A percentile compares a stretch with the other conserved stretches of the same genome.
Conservation (phyloP, 805 yeast genomes). For the Wickerhamiella alocasiicola region DNA sequence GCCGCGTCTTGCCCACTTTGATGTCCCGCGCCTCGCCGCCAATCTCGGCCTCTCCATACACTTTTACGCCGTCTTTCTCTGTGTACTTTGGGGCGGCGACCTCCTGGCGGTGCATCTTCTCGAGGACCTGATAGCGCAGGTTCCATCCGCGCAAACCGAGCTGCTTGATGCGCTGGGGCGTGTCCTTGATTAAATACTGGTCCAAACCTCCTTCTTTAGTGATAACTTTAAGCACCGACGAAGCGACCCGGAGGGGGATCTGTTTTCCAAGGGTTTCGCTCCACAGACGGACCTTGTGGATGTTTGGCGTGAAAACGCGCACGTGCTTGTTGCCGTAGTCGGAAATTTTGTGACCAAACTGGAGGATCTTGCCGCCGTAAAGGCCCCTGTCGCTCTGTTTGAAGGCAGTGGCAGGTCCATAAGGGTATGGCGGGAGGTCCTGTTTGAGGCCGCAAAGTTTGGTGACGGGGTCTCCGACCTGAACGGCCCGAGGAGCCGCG, state of each 20-base stretch:
- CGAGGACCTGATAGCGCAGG: conserved; percentile 62
- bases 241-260: conserved; percentile 50
- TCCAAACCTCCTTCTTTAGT: conserved; percentile 94
- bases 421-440: conserved; percentile 55
- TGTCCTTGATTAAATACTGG: conserved; percentile 73
- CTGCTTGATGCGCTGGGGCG: conserved; percentile 81
- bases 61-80: conserved; percentile 26
- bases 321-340: conserved; percentile 64
- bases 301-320: conserved; percentile 71
- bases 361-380: conserved; percentile 77
- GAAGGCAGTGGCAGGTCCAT: conserved; percentile 64
- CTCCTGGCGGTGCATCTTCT: conserved; percentile 31
- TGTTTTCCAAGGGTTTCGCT: conserved; percentile 58
- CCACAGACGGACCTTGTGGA: conserved; percentile 65
- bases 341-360: conserved; percentile 64
- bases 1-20: conserved; percentile 51
- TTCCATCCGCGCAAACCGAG: conserved; percentile 90
- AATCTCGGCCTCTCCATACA: conserved; percentile 37
- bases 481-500: conserved; percentile 22
- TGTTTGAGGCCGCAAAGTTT: conserved; percentile 31
- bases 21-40: conserved; percentile 29
- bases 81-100: conserved; percentile 32
- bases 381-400: conserved; percentile 81
- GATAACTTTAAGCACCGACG: conserved; percentile 75
- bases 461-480: conserved; percentile 38